phyloP scores from a whole-genome alignment of 768 basidiomycete species.

The Lentinula guzmanii region DNA sequence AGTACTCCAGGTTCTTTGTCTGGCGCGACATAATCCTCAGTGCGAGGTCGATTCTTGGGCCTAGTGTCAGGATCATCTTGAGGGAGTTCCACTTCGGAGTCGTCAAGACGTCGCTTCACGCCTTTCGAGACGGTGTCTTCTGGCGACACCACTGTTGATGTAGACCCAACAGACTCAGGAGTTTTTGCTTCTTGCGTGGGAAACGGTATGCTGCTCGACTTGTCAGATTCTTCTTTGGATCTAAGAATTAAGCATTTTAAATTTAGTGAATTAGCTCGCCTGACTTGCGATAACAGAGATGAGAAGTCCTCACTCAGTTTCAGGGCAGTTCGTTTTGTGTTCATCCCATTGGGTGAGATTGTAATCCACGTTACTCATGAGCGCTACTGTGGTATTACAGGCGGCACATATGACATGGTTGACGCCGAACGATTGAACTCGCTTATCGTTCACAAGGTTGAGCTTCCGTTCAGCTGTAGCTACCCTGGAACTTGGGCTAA shows the following conservation, averaged over 20 bases:
- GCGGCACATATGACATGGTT: conserved; percentile 42
- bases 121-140: background rate
- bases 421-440: conserved; percentile 43
- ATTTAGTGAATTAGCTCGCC: background rate
- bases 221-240: background rate
- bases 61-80: conserved; percentile 36
- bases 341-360: conserved; percentile 55
- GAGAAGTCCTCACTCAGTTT: conserved; percentile 10
- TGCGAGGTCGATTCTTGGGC: conserved; percentile 47
- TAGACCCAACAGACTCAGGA: conserved; percentile 7
- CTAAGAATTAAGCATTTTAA: background rate
- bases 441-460: conserved; percentile 56
- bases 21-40: conserved; percentile 36
- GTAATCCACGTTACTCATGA: conserved; percentile 51
- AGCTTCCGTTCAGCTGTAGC: conserved; percentile 59
- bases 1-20: conserved; percentile 37
- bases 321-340: conserved; percentile 50
- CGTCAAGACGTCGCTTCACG: conserved; percentile 7
- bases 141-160: conserved; percentile 10
- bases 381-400: conserved; percentile 39
- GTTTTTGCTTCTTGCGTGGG: conserved; percentile 3
- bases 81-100: conserved; percentile 14
- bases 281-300: background rate
- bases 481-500: conserved; percentile 53
- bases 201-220: conserved; percentile 2